Evolutionary conservation across 176 grass and related monocot species (phyloP).

Genomic region (Oryza meyeriana): DNA sequence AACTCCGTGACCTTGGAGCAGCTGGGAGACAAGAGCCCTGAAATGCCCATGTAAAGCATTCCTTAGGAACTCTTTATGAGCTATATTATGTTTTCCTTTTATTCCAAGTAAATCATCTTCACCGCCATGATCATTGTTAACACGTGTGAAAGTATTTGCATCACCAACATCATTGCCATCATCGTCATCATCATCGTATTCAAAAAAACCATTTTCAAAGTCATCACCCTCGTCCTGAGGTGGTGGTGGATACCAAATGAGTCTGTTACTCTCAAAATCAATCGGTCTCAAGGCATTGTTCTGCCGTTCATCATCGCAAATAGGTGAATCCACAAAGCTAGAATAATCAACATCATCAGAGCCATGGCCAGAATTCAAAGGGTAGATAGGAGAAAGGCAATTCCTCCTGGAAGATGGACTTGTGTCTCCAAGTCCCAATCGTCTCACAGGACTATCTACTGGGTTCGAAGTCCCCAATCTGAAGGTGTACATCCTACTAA

Average conservation of each 20-base stretch:
- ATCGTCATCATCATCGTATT: constrained; percentile 70
- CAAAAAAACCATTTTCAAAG: constrained; percentile 57
- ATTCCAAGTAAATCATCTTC: constrained; percentile 27
- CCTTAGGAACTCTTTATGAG: constrained; percentile 70
- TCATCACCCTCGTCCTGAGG: constrained; percentile 67
- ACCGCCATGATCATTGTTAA: constrained; percentile 37
- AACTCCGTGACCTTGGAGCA: constrained; percentile 81
- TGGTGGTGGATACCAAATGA: constrained; percentile 73
- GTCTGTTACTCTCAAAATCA: constrained; percentile 63
- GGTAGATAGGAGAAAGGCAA: constrained; percentile 37
- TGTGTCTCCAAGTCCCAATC: constrained; percentile 39
- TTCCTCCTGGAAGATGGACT: constrained; percentile 52
- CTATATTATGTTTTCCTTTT: constrained; percentile 52
- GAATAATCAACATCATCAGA: constrained; percentile 41
- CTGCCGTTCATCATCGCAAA: constrained; percentile 31
- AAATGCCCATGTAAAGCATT: constrained; percentile 77
- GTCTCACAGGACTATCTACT: constrained; percentile 54
- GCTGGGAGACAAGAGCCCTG: constrained; percentile 76
- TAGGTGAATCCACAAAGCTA: constrained; percentile 37
- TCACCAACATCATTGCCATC: constrained; percentile 36
- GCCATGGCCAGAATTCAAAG: constrained; percentile 37
- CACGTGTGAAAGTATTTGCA: constrained; percentile 30
- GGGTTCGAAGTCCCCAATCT: constrained; percentile 58
- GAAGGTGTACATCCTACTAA: constrained; percentile 63
- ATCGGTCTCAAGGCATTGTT: constrained; percentile 32